Evolutionary conservation across 371 early-diverging fungal species (phyloP), one percentile per base, ranked within the genome.

Genomic region (Mucor ambiguus): DNA sequence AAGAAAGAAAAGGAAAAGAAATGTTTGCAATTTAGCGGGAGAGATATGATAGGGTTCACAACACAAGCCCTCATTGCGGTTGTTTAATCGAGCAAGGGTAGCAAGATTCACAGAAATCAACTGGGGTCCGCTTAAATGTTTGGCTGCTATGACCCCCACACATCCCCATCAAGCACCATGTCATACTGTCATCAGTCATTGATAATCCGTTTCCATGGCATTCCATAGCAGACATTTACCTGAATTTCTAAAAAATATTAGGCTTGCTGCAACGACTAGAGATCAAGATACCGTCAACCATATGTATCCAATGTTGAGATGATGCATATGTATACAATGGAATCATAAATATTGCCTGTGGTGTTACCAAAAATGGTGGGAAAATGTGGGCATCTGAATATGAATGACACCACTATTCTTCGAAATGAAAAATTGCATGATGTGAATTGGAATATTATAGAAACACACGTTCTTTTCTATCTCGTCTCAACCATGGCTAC

Each of bases 21-120:
- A 16, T 52, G 58, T 65, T 55, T 64, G 58, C 35, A 60, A 60
- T 58, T 54, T 69, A 10, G 28, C 28, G 52, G 52, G 52, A 52
- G 52, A 52, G 26, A 26, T 24, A 12, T 33, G 20, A 56, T 56
- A 56, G 29, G 33, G 16, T 30, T 55, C 32, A 32, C 18, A 26
- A n/a, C 33, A 56, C 32, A 56, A 33, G 28, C 14, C 52, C 28
- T 41, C 14, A 52, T 26, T 52, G 16, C 56, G 56, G 56, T 32
- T 56, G n/a, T 56, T 56, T 18, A 56, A 56, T 32, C 18, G 22
- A 56, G 20, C 56, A 30, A 32, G 56, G 56, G 56, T 56, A 6
- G 32, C 18, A 20, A 24, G 24, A 20, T 33, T 32, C 30, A 10
- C n/a, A 55, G 32, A 55, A 55, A 30, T 55, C 32, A 55, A 55